Base-by-base conservation (phyloP, 192 early-diverging fungal species). In the Linnemannia exigua region DNA sequence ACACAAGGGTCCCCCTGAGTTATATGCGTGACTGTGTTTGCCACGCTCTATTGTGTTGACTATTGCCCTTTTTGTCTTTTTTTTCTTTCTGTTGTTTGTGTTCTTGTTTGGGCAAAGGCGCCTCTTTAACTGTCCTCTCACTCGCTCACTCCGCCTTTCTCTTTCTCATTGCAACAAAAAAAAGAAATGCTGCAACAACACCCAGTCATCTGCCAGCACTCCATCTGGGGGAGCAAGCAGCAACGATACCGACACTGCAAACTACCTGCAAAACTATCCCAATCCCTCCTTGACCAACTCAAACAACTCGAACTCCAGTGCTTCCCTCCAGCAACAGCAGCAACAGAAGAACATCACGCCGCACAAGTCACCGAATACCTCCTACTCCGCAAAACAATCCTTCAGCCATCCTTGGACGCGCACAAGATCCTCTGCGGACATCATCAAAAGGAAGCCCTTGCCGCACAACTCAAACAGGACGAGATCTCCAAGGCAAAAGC, bases 131-230 rank as follows among this genome's bases (percentile, higher is more conserved):
- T 44, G n/a, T 9, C 41, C 41, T 44, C 41, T 44, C 41, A 6
- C 41, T n/a, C n/a, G n/a, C n/a, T n/a, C 41, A 44, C 41, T 44
- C 41, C 41, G 41, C 41, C 41, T 9, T 9, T 44, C 41, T 44
- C 41, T 6, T 44, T 44, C 41, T 9, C 3, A 6, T 6, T 9
- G 41, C 41, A 3, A 44, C 41, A 9, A 6, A 44, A 25, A 63
- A 12, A 54, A 11, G 52, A 25, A n/a, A 63, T 63, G 58, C 58
- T 31, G 66, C 72, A 82, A 12, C 47, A 37, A 22, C 77, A 75
- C 47, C 84, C 84, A 4, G 70, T 86, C 74, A 86, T 80, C 38
- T 86, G 84, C 51, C 84, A 86, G 63, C 78, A 86, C 51, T 52
- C 84, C 28, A 50, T 79, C 66, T 86, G 84, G 84, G 78, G 79